A percentile compares a stretch with the other conserved stretches of the same genome.
These are phyloP conservation scores for Plasmopara halstedii DNA, from an alignment of 352 stramenopile genomes.

Conservation along the genomic window DNA sequence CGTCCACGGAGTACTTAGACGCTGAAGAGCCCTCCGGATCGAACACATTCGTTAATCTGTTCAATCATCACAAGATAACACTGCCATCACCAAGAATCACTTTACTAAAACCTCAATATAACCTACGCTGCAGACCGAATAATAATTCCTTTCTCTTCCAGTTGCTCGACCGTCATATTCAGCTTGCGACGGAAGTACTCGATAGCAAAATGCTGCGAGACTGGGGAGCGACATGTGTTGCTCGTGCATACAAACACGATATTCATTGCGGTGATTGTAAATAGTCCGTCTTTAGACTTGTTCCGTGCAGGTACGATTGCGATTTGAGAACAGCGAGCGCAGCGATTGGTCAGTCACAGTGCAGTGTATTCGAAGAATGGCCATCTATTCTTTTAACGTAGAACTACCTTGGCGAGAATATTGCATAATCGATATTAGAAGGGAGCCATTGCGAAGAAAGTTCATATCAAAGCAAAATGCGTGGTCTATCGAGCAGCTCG, in stretches of 20 bases:
- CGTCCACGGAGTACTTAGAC: slow-evolving; percentile 49
- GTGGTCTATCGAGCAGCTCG: too few species aligned
- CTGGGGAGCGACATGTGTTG: slow-evolving; percentile 77
- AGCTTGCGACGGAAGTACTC: slow-evolving; percentile 70
- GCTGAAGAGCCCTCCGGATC: slow-evolving; percentile 53
- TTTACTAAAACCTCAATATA: background rate
- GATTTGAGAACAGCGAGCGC: too few species aligned
- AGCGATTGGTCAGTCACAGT: too few species aligned
- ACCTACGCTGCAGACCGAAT: slow-evolving; percentile 70
- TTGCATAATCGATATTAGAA: too few species aligned
- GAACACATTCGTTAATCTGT: slow-evolving; percentile 65
- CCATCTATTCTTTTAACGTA: too few species aligned
- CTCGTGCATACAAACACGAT: slow-evolving; percentile 82
- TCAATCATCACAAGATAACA: background rate
- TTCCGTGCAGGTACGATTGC: slow-evolving; percentile 3
- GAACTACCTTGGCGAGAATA: too few species aligned
- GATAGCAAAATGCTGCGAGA: slow-evolving; percentile 67
- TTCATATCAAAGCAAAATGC: too few species aligned
- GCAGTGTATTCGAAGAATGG: too few species aligned
- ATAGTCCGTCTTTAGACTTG: slow-evolving; percentile 2
- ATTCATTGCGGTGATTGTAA: slow-evolving; percentile 33
- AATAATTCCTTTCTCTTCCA: slow-evolving; percentile 55
- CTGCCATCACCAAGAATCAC: background rate
- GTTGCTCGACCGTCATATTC: slow-evolving; percentile 56
- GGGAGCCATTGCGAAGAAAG: too few species aligned